Evolutionary conservation across 1,284 basidiomycete species (phyloP), one percentile per base, ranked within the genome.

Genomic region (Sanghuangporus baumii): DNA sequence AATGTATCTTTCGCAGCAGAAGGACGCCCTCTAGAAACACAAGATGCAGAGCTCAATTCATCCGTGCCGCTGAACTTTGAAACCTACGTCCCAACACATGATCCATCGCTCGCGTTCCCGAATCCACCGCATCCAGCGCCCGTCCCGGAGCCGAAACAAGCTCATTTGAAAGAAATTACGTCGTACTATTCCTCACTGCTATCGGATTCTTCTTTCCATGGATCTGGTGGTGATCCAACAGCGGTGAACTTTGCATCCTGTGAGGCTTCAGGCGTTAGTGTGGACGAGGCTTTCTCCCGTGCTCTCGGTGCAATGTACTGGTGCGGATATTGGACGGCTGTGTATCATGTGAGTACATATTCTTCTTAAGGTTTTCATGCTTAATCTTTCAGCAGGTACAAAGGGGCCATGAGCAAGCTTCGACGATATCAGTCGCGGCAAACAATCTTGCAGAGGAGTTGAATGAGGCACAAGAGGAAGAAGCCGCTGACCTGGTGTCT

Each of bases 251-350:
- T 40, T 12, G 31, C 9, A 8, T n/a, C 26, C 37, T 31, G 12
- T 16, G 36, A 31, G 12, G 31, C n/a, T 23, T 18, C 8, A 67
- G 72, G 12, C 76, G 76, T 84, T 36, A 81, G 78, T 64, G 82
- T 81, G 67, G 88, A 91, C 66, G 88, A 91, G 68, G 88, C 88
- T 1, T 91, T 91, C 71, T 76, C 79, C 41, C 84, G 85, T 60
- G 89, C 89, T 2, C 68, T 90, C 69, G 80, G 79, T 23, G 87
- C 89, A 16, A 91, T 87, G 83, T 92, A 92, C 71, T 91, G 90
- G 89, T 79, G 80, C 38, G 89, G 89, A 16, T 92, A 92, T 71
- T 92, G 89, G 89, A 90, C 88, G 2, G 89, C 89, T 1, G 79
- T 90, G 56, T 91, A 91, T 70, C 86, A 91, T 72, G 88, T 87